phyloP scores from a whole-genome alignment of 257 asterid species.

The Oldenlandia corymbosa region DNA sequence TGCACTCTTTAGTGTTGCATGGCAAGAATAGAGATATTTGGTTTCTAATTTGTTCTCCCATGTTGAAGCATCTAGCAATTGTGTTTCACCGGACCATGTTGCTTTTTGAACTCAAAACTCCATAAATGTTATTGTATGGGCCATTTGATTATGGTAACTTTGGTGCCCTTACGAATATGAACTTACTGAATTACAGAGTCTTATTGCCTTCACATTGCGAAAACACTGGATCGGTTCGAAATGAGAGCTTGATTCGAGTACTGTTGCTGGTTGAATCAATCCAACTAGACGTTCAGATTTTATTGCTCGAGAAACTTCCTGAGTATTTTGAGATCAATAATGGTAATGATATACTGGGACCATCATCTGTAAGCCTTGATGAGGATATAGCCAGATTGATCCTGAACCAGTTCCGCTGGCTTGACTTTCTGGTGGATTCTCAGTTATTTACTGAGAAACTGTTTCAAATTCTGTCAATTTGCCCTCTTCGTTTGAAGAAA shows the following conservation, averaged over 20 bases:
- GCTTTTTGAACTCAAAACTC: not conserved
- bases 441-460: slow-evolving; percentile 64
- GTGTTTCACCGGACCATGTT: not conserved
- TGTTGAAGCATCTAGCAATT: not conserved
- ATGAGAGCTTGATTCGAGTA: slow-evolving; percentile 54
- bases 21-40: too few species aligned
- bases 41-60: not conserved
- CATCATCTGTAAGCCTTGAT: slow-evolving; percentile 40
- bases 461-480: slow-evolving; percentile 64
- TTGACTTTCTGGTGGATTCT: slow-evolving; percentile 73
- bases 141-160: not conserved
- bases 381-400: slow-evolving; percentile 74
- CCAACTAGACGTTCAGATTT: slow-evolving; percentile 62
- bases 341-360: slow-evolving; percentile 25
- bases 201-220: slow-evolving; percentile 64
- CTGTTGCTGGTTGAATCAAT: slow-evolving; percentile 57
- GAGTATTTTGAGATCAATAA: slow-evolving; percentile 58
- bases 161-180: not conserved
- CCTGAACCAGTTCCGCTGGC: slow-evolving; percentile 78
- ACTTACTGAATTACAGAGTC: slow-evolving; percentile 30
- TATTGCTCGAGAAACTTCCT: slow-evolving; percentile 80
- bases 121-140: not conserved
- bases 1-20: too few species aligned
- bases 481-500: slow-evolving; percentile 68
- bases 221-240: slow-evolving; percentile 42